Conservation (phyloP, 306 rosid species). For the Fragaria iinumae region DNA sequence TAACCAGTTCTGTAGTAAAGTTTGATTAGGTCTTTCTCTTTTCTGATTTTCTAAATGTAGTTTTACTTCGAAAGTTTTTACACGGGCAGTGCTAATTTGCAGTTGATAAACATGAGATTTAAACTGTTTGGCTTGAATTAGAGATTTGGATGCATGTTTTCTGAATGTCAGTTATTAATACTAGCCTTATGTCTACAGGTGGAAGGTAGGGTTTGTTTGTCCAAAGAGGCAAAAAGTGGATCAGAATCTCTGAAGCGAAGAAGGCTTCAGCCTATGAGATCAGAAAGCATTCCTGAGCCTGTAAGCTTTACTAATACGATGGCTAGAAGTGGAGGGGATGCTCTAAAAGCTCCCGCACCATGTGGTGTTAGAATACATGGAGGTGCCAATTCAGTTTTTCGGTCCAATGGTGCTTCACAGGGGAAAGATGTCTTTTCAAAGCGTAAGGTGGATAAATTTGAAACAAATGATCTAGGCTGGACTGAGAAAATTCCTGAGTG, state of each 20-base stretch:
- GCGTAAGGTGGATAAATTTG: constrained; percentile 83
- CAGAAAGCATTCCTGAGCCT: constrained; percentile 42
- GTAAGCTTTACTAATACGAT: constrained; percentile 45
- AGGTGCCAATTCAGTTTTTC: constrained; percentile 33
- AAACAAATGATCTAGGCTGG: constrained; percentile 83
- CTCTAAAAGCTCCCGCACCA: constrained; percentile 68
- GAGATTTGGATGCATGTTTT: background rate
- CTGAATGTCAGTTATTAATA: background rate
- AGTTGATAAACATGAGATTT: background rate
- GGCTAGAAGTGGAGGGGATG: constrained; percentile 92
- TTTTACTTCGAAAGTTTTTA: background rate
- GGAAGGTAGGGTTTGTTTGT: constrained; percentile 72
- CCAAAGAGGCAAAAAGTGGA: constrained; percentile 75
- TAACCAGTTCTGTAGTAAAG: background rate
- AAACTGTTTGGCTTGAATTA: background rate
- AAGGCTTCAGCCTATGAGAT: constrained; percentile 72
- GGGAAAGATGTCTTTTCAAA: constrained; percentile 49
- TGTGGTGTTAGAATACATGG: constrained; percentile 69
- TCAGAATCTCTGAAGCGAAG: constrained; percentile 65
- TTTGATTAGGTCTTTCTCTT: background rate
- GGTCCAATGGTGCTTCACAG: constrained; percentile 24
- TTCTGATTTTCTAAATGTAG: too few species aligned
- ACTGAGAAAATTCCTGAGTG: constrained; percentile 76
- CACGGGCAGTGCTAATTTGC: background rate
- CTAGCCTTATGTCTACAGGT: constrained; percentile 47